phyloP scores from a whole-genome alignment of 1,284 basidiomycete species.

The Wolfiporia cocos region DNA sequence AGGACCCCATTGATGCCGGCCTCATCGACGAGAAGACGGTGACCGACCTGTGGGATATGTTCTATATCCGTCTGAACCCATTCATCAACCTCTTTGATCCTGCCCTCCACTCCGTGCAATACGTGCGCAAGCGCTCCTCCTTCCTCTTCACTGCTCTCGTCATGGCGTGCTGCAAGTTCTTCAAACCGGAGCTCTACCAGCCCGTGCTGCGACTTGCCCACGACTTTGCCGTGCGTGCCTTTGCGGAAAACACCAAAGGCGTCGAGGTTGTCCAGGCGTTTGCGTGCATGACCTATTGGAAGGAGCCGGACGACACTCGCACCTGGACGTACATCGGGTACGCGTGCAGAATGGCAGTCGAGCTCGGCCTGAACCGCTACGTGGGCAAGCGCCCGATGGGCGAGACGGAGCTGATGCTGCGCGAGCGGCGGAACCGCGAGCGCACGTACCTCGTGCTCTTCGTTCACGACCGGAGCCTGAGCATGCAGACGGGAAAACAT shows the following conservation, averaged over 20 bases:
- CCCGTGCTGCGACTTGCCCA: slow-evolving; percentile 63
- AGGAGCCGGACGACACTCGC: slow-evolving; percentile 73
- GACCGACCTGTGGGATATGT: slow-evolving; percentile 62
- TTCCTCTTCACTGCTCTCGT: slow-evolving; percentile 79
- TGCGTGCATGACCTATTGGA: slow-evolving; percentile 83
- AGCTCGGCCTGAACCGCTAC: slow-evolving; percentile 70
- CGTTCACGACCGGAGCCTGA: slow-evolving; percentile 76
- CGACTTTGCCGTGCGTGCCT: slow-evolving; percentile 68
- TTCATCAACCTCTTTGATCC: slow-evolving; percentile 85
- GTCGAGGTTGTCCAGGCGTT: slow-evolving; percentile 83
- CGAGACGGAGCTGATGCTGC: slow-evolving; percentile 57
- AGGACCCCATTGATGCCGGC: slow-evolving; percentile 65
- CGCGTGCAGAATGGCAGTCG: slow-evolving; percentile 83
- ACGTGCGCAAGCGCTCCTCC: slow-evolving; percentile 69
- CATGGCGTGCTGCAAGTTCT: slow-evolving; percentile 83
- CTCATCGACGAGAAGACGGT: slow-evolving; percentile 64
- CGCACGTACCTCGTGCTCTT: slow-evolving; percentile 79
- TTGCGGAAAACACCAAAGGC: slow-evolving; percentile 67
- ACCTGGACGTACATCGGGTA: slow-evolving; percentile 84
- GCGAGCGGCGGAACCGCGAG: slow-evolving; percentile 76
- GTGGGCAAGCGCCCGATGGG: slow-evolving; percentile 42
- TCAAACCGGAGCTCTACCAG: slow-evolving; percentile 63
- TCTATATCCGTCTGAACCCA: slow-evolving; percentile 76
- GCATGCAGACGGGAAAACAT: slow-evolving; percentile 74
- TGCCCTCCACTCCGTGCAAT: slow-evolving; percentile 62